These are phyloP conservation scores for Castanopsis chinensis DNA, from an alignment of 306 rosid species.

Conservation along the genomic window DNA sequence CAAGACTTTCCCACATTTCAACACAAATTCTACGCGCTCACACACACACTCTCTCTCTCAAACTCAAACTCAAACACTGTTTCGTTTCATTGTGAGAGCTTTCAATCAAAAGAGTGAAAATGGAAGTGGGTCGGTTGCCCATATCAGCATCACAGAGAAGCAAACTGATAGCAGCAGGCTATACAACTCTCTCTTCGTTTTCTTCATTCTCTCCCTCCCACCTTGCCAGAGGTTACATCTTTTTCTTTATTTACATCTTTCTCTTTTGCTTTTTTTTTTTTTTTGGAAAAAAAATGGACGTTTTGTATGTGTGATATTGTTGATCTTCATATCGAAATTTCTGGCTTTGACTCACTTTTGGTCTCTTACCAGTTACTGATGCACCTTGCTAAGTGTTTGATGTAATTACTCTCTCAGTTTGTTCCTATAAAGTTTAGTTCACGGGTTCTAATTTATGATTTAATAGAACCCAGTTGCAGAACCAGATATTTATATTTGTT, in stretches of 20 bases:
- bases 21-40: not conserved
- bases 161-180: conserved; percentile 76
- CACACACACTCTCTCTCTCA: not conserved
- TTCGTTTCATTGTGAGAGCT: too few relatives aligned
- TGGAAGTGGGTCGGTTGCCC: conserved; percentile 88
- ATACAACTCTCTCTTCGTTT: conserved; percentile 55
- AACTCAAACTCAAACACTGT: not conserved
- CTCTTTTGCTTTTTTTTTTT: not conserved
- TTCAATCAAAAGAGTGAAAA: not conserved
- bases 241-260: conserved; percentile 1
- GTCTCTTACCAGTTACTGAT: not conserved
- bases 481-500: not conserved
- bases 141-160: conserved; percentile 75
- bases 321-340: not conserved
- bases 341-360: not conserved
- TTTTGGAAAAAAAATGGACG: too few relatives aligned
- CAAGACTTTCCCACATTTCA: too few relatives aligned
- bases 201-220: conserved; percentile 45
- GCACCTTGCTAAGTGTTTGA: conserved; percentile 3
- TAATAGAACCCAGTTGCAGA: too few relatives aligned
- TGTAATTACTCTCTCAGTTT: not conserved
- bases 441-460: too few relatives aligned
- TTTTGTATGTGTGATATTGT: too few relatives aligned
- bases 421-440: not conserved
- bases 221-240: conserved; percentile 64